phyloP scores from a whole-genome alignment of 106 monocot genomes.

The Acorus gramineus region DNA sequence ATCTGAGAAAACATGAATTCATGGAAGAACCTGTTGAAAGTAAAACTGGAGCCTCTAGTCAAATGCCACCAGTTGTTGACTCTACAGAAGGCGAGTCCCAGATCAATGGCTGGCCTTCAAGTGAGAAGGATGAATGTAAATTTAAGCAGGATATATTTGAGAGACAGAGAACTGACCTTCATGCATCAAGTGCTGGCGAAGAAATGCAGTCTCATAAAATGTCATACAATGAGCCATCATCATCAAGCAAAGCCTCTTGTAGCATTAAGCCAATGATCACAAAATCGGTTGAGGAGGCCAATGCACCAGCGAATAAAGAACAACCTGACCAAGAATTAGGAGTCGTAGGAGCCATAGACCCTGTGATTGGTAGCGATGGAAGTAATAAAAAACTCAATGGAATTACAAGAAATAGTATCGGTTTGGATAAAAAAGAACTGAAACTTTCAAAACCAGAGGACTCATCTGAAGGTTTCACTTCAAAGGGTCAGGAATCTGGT shows the following conservation, averaged over 20 bases:
- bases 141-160: no score
- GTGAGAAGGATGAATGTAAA: no score
- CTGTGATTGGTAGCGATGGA: not conserved
- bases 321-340: slow-evolving; percentile 1
- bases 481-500: slow-evolving; percentile 2
- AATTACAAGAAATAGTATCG: not conserved
- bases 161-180: no score
- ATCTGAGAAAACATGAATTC: not conserved
- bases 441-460: not conserved
- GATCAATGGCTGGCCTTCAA: no score
- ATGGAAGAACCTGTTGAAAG: no score
- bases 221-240: no score
- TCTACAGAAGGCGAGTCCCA: no score
- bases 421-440: not conserved
- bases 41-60: no score
- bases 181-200: no score
- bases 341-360: slow-evolving; percentile 3
- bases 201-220: no score
- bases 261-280: not conserved
- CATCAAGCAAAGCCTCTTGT: not conserved
- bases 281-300: not conserved
- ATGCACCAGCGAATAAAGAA: not conserved
- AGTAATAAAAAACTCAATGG: slow-evolving; percentile 5
- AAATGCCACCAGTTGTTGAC: no score
- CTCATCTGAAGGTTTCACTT: not conserved